Conservation (phyloP, 2,329 filamentous ascomycete genomes). For the Aspergillus transmontanensis region DNA sequence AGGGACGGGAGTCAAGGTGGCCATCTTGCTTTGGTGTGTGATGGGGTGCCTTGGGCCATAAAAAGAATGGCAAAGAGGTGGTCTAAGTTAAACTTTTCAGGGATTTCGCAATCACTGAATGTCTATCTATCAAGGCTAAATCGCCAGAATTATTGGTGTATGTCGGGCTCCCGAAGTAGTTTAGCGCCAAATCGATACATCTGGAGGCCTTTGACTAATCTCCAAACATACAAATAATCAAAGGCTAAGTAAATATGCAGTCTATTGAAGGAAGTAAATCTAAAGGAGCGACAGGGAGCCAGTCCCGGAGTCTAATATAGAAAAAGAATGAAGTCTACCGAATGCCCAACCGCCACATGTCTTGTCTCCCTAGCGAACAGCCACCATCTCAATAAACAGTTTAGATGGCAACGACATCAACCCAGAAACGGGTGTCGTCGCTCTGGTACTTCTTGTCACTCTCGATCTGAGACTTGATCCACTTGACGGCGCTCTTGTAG, state of each 20-base stretch:
- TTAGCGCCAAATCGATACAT: no score
- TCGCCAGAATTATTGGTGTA: no score
- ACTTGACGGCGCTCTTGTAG: conserved; percentile 30
- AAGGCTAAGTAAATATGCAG: not conserved
- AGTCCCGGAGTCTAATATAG: not conserved
- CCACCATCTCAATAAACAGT: not conserved
- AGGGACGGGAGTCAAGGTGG: no score
- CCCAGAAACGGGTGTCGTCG: conserved; percentile 35
- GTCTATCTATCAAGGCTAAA: no score
- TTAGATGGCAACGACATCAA: conserved; percentile 27
- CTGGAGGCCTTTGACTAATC: no score
- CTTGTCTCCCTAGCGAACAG: not conserved
- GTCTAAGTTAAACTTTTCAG: no score
- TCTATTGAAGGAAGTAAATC: not conserved
- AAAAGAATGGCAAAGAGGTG: no score
- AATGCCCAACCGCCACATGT: not conserved
- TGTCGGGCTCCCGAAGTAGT: no score
- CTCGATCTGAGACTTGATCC: conserved; percentile 32
- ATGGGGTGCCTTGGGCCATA: no score
- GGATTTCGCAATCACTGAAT: no score
- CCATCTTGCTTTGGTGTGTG: no score
- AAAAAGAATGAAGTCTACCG: not conserved
- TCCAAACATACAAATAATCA: not conserved
- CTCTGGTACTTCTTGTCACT: conserved; percentile 20
- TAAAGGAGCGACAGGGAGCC: not conserved